Evolutionary conservation across 1,284 basidiomycete species (phyloP).

Genomic region (Ceraceosorus guamensis): DNA sequence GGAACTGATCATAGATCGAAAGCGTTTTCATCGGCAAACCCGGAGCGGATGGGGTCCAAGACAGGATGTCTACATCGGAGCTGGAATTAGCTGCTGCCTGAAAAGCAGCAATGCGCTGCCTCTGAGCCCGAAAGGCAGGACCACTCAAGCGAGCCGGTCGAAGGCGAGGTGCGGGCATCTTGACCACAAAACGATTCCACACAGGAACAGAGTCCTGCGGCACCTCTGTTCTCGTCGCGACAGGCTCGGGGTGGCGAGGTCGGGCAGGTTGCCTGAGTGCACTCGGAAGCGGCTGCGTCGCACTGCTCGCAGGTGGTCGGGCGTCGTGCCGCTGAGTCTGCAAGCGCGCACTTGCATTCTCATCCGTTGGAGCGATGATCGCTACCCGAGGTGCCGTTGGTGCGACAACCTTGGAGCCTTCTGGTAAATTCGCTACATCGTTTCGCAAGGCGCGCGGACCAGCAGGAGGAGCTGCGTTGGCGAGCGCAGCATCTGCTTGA

Average conservation of each 20-base stretch:
- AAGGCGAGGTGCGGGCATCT: slow-evolving; percentile 7
- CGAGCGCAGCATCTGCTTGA: too few species aligned
- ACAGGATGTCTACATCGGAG: slow-evolving; percentile 20
- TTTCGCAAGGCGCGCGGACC: too few species aligned
- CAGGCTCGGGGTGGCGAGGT: slow-evolving; percentile 11
- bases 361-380: slow-evolving; percentile 8
- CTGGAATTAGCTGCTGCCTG: slow-evolving; percentile 1
- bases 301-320: too few species aligned
- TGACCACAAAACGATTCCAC: slow-evolving; percentile 32
- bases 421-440: too few species aligned
- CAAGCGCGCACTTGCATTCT: not conserved
- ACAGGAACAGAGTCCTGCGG: slow-evolving; percentile 27
- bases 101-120: slow-evolving; percentile 1
- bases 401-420: too few species aligned
- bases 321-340: not conserved
- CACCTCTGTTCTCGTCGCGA: slow-evolving; percentile 22
- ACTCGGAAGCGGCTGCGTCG: not conserved
- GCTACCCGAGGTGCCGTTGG: slow-evolving; percentile 1
- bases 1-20: slow-evolving; percentile 34
- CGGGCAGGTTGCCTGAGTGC: not conserved
- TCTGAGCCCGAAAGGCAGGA: slow-evolving; percentile 1
- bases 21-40: slow-evolving; percentile 30
- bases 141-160: not conserved
- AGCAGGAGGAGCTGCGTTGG: too few species aligned
- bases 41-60: slow-evolving; percentile 35